Percentiles rank a stretch among this genome's conserved stretches.
These are phyloP conservation scores for Yamadazyma siamensis DNA, from an alignment of 1,139 yeast species.

Conservation along the genomic window DNA sequence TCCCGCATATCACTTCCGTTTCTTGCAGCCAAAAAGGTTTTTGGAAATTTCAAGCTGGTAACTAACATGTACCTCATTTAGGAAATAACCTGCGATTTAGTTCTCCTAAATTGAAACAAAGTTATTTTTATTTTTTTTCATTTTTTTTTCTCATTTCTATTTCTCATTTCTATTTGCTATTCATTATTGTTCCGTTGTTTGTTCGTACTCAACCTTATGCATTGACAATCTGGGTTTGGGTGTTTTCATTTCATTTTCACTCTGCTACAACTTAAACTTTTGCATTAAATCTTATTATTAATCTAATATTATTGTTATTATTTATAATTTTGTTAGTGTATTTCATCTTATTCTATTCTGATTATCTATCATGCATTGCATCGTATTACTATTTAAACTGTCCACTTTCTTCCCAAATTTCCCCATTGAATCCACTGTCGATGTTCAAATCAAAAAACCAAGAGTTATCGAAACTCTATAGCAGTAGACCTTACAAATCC, in stretches of 20 bases:
- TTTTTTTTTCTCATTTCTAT: background rate
- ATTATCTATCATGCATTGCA: background rate
- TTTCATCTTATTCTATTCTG: background rate
- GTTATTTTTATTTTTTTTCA: background rate
- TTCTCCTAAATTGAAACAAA: no score
- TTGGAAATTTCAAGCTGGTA: no score
- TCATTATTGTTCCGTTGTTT: background rate
- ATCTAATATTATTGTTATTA: no score
- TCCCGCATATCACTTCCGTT: no score
- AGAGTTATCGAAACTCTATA: conserved; percentile 10
- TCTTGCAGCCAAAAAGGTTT: no score
- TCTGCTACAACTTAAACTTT: no score
- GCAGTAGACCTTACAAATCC: conserved; percentile 21
- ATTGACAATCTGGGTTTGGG: no score
- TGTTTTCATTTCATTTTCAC: no score
- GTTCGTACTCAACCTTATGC: background rate
- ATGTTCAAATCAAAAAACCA: conserved; percentile 9
- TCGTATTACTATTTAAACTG: background rate
- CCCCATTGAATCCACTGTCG: background rate
- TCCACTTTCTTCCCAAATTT: no score
- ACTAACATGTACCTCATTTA: no score
- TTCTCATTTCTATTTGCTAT: background rate
- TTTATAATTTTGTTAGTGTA: background rate
- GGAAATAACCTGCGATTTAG: no score
- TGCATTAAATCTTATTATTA: no score